Evolutionary conservation across 805 yeast species (phyloP), one percentile per base, ranked within the genome.

Genomic region (Wickerhamomyces hampshirensis): DNA sequence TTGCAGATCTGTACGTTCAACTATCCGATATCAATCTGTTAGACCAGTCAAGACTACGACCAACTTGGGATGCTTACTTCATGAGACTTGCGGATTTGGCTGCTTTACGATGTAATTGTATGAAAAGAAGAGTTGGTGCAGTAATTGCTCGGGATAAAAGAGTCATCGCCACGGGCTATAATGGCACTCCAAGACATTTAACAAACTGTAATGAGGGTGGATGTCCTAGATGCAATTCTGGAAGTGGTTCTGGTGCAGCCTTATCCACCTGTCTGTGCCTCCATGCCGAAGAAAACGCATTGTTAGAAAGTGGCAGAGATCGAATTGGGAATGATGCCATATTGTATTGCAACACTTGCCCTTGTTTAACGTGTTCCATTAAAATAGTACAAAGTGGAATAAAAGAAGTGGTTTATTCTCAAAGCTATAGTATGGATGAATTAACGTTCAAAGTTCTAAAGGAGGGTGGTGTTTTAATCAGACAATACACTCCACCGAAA

Each of bases 91-190:
- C 98, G 0, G 88, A 86, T 47, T 69, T 93, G 51, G 98, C 98
- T 0, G 95, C 98, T 0, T 66, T 80, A 31, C 68, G 99, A 46
- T 81, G 95, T 18, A 93, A 93, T 49, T 93, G 99, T 65, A 93
- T 93, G 98, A 93, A 93, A 59, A 67, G 99, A 40, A 71, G 95
- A 35, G 99, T 93, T 3, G 99, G 99, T 0, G 91, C 98, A 60
- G 98, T 93, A 7, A 75, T 93, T 13, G 96, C 87, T 3, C 71
- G 87, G 35, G 93, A 85, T 31, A 77, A 75, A 26, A 68, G 97
- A 38, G 95, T 93, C 18, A 72, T 93, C 18, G 93, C 98, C 3
- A 93, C 99, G 0, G 99, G 99, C 0, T 93, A 93, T 60, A 93
- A 93, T 53, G 99, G 99, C 2, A 93, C 99, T 0, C 98, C 99